Evolutionary conservation across 768 basidiomycete species (phyloP), one percentile per base, ranked within the genome.

Genomic region (Phaffia tasmanica): DNA sequence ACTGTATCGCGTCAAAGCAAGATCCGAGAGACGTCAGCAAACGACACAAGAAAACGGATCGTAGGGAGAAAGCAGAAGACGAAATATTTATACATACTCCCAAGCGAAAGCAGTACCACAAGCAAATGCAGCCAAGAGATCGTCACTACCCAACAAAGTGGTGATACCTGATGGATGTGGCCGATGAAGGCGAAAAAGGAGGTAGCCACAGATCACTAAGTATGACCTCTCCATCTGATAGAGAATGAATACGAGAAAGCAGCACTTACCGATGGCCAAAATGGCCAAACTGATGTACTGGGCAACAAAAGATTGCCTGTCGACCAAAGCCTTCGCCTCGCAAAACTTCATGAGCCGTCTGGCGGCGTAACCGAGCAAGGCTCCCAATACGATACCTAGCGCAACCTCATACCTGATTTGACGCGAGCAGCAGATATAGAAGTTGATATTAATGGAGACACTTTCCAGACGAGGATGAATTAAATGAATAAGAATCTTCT

Each of bases 51-150:
- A 25, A 30, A 51, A 51, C 16, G 50, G 50, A 16, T 51, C 50
- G 16, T 16, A 51, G 16, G 23, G 16, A 51, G 50, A 51, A n/a
- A n/a, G n/a, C 16, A 23, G 32, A 21, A n/a, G 29, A 56, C 21
- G 27, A 47, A 29, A 18, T 76, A 90, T 89, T 80, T 88, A 88
- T 79, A 91, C 93, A 47, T 86, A 90, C 73, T 94, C 92, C 91
- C 91, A 95, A 0, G 91, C 94, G 74, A 97, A 99, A 1, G 91
- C 89, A 5, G 89, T 86, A 21, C 95, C 95, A 73, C 93, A 97
- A 6, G 86, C 84, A 75, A 98, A 99, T 0, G 94, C 87, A 19
- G 93, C 89, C 9, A 99, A 81, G 23, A 99, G 83, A 76, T 97
- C 93, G 77, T 97, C 92, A 15, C 89, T 86, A 42, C 92, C 92